Percentiles rank a stretch among this genome's conserved stretches.
Conservation (phyloP, 257 asterid species). For the Parsonsia alboflavescens region DNA sequence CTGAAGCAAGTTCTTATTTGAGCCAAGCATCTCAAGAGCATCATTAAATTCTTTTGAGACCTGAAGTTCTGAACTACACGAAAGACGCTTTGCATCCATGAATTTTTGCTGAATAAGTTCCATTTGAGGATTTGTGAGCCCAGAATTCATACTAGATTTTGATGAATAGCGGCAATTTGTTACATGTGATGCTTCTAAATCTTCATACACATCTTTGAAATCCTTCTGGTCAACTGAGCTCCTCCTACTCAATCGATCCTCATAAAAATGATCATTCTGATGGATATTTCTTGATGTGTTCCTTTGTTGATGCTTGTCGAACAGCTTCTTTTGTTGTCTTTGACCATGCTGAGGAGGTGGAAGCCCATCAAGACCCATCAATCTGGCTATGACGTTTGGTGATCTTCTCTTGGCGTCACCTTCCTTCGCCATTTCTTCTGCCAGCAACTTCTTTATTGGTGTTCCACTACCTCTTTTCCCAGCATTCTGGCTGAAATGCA, state of each 20-base stretch:
- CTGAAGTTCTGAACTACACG: constrained; percentile 41
- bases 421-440: constrained; percentile 71
- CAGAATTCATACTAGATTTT: constrained; percentile 49
- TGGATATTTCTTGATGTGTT: constrained; percentile 22
- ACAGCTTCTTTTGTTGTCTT: constrained; percentile 42
- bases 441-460: constrained; percentile 68
- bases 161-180: constrained; percentile 57
- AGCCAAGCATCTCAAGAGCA: constrained; percentile 48
- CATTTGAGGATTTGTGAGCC: constrained; percentile 49
- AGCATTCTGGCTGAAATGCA: constrained; percentile 46
- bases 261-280: constrained; percentile 27
- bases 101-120: constrained; percentile 51
- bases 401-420: constrained; percentile 50
- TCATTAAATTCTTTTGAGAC: constrained; percentile 44
- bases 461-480: constrained; percentile 38
- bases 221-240: constrained; percentile 51
- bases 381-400: constrained; percentile 62
- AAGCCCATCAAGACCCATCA: constrained; percentile 84
- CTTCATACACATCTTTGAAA: constrained; percentile 79
- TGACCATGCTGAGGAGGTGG: constrained; percentile 55
- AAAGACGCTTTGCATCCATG: constrained; percentile 42
- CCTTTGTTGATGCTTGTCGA: constrained; percentile 40
- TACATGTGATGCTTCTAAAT: constrained; percentile 75
- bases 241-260: constrained; percentile 31
- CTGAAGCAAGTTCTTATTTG: constrained; percentile 40